phyloP scores from a whole-genome alignment of 768 basidiomycete genomes.

The Boletus vinaceobasis region DNA sequence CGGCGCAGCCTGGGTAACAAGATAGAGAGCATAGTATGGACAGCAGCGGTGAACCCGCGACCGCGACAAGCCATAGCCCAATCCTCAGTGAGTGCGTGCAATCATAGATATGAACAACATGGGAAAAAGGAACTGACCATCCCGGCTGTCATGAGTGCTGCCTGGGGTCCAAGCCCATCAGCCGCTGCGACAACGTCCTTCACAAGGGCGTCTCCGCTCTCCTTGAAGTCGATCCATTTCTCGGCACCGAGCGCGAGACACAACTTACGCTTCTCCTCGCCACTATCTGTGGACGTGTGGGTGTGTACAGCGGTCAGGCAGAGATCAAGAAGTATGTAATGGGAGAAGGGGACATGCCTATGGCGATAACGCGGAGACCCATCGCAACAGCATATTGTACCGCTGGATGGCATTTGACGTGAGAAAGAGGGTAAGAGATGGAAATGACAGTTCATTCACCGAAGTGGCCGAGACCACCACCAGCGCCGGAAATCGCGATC shows the following conservation, averaged over 20 bases:
- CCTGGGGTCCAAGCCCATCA: slow-evolving; percentile 45
- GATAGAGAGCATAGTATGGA: background rate
- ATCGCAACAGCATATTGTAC: slow-evolving; percentile 44
- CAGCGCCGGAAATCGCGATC: slow-evolving; percentile 39
- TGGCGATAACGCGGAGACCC: slow-evolving; percentile 45
- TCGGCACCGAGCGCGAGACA: slow-evolving; percentile 40
- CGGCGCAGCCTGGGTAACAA: slow-evolving; percentile 27
- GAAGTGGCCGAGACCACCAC: slow-evolving; percentile 44
- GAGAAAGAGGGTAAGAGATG: background rate
- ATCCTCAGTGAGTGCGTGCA: background rate
- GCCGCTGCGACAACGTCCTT: slow-evolving; percentile 35
- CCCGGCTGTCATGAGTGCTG: slow-evolving; percentile 26
- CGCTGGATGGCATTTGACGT: slow-evolving; percentile 22
- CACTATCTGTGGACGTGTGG: slow-evolving; percentile 33
- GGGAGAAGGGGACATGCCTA: slow-evolving; percentile 25
- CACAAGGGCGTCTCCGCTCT: slow-evolving; percentile 36
- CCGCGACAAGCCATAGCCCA: too few relatives aligned
- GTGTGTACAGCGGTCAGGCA: background rate
- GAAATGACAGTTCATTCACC: slow-evolving; percentile 5
- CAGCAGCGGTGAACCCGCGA: background rate
- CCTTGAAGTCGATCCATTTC: slow-evolving; percentile 46
- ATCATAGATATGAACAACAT: background rate
- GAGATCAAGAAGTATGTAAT: too few relatives aligned
- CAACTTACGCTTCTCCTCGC: slow-evolving; percentile 38
- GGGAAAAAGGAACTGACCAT: slow-evolving; percentile 11